These are phyloP conservation scores for Proteromonas lacertae DNA, from an alignment of 352 stramenopile species.

Conservation along the genomic window DNA sequence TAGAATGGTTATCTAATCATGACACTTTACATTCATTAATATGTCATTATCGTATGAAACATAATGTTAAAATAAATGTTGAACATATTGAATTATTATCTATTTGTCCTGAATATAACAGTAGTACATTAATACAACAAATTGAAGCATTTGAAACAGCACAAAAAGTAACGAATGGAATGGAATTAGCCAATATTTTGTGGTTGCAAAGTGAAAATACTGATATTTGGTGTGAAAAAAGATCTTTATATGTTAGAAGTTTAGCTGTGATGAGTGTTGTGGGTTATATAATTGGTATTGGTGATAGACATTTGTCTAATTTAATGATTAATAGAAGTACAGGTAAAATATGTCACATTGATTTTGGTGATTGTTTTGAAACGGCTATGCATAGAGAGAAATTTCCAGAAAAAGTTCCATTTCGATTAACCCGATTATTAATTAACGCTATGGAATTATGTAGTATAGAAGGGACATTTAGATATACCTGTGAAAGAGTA, in stretches of 20 bases:
- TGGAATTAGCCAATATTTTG: slow-evolving; percentile 90
- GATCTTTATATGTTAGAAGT: slow-evolving; percentile 73
- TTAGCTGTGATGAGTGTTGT: slow-evolving; percentile 97
- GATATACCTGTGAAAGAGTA: slow-evolving; percentile 57
- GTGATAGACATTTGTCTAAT: slow-evolving; percentile 91
- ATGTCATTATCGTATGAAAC: slow-evolving; percentile 38
- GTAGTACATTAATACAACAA: slow-evolving; percentile 82
- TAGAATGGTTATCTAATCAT: slow-evolving; percentile 86
- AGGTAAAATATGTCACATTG: slow-evolving; percentile 54
- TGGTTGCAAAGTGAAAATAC: slow-evolving; percentile 91
- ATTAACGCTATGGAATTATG: slow-evolving; percentile 88
- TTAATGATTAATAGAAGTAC: slow-evolving; percentile 91
- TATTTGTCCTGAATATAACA: slow-evolving; percentile 45
- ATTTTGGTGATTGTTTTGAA: slow-evolving; percentile 90
- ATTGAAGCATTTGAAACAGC: slow-evolving; percentile 33
- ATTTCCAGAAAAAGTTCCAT: slow-evolving; percentile 93
- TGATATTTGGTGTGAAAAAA: slow-evolving; percentile 81
- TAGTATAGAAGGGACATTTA: slow-evolving; percentile 90
- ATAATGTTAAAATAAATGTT: not conserved
- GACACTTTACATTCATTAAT: slow-evolving; percentile 93
- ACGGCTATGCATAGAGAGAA: slow-evolving; percentile 93
- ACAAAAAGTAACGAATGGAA: slow-evolving; percentile 52
- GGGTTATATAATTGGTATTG: slow-evolving; percentile 94
- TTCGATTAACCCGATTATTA: slow-evolving; percentile 91
- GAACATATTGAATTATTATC: not conserved